These are phyloP conservation scores for Ceratobasidium sp. DNA, from an alignment of 1,284 basidiomycete species.

Conservation along the genomic window DNA sequence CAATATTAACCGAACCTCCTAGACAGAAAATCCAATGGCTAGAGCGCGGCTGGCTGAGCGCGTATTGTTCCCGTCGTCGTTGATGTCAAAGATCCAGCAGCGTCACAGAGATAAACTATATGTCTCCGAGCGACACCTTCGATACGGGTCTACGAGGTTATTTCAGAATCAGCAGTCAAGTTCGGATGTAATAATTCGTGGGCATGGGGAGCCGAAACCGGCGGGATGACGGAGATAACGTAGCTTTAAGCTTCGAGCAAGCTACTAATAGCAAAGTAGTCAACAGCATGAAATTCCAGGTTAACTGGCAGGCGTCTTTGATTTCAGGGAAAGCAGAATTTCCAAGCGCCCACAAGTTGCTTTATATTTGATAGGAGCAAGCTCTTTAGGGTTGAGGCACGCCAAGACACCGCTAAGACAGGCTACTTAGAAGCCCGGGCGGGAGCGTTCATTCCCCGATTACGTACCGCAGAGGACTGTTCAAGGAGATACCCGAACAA, in stretches of 20 bases:
- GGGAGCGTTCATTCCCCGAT: not conserved
- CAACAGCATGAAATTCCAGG: not conserved
- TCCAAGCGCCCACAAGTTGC: not conserved
- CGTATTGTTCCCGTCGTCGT: not conserved
- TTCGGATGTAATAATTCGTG: not conserved
- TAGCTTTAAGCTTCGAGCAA: not conserved
- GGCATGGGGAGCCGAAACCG: not conserved
- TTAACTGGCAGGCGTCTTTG: not conserved
- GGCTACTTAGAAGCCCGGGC: not conserved
- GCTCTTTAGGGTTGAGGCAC: not conserved
- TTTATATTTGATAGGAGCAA: not conserved
- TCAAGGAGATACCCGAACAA: not conserved
- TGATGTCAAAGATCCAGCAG: conserved; percentile 15
- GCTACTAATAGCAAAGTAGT: not conserved
- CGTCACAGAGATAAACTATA: not conserved
- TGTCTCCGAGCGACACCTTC: not conserved
- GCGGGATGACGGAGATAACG: not conserved
- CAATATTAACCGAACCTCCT: not conserved
- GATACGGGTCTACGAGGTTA: not conserved
- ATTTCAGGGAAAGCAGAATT: not conserved
- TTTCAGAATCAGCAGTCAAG: conserved; percentile 14
- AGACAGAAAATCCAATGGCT: not conserved
- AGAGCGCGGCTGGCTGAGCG: not conserved
- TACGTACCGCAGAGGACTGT: not conserved
- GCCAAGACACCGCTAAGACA: not conserved